Evolutionary conservation across 2,329 filamentous ascomycete species (phyloP).

Genomic region (Thelonectria olida): DNA sequence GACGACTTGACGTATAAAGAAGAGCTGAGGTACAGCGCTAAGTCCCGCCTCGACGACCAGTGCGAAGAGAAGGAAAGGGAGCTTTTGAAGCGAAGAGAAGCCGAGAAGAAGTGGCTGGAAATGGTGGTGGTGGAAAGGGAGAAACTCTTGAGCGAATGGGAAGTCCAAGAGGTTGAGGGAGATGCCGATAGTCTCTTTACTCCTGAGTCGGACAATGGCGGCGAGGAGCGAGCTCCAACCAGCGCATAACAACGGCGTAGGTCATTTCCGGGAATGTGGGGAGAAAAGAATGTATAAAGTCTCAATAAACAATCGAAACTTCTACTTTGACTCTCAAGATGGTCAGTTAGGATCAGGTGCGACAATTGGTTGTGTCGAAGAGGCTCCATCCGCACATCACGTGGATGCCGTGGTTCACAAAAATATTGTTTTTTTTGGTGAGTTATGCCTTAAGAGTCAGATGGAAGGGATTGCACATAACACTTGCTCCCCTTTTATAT

Average conservation of each 20-base stretch:
- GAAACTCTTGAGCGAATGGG: conserved; percentile 52
- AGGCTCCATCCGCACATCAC: neutral
- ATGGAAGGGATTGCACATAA: too few relatives aligned
- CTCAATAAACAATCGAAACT: neutral
- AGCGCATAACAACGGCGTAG: neutral
- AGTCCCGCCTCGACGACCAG: conserved; percentile 42
- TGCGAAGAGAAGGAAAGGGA: conserved; percentile 44
- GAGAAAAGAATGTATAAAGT: neutral
- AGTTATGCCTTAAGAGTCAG: neutral
- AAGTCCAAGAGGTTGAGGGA: conserved; percentile 54
- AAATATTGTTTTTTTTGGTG: neutral
- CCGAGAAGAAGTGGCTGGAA: conserved; percentile 59
- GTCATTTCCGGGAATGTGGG: neutral
- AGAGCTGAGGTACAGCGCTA: conserved; percentile 54
- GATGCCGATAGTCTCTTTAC: conserved; percentile 47
- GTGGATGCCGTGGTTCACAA: too few relatives aligned
- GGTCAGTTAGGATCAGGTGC: neutral
- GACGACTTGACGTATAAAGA: conserved; percentile 52
- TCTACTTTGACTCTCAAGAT: neutral
- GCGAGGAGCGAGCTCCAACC: conserved; percentile 9
- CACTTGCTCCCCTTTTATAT: neutral
- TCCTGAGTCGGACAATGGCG: conserved; percentile 25
- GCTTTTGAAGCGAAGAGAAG: conserved; percentile 46
- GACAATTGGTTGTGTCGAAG: neutral
- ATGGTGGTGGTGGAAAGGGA: conserved; percentile 55